phyloP scores from a whole-genome alignment of 352 stramenopile genomes.

The Phytopythium boreale region DNA sequence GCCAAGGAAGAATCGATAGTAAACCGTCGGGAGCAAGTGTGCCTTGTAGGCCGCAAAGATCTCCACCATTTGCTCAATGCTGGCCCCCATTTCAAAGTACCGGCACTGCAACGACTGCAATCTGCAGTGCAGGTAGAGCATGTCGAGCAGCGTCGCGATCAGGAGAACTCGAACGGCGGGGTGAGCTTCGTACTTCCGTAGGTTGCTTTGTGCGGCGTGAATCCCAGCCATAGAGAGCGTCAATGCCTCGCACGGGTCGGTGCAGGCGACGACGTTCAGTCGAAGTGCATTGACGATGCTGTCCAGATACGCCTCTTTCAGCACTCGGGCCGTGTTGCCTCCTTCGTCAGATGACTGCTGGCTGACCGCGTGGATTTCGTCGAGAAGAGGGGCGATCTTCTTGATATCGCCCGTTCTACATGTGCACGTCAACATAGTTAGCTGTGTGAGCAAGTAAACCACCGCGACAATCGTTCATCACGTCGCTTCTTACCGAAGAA shows the following conservation, averaged over 20 bases:
- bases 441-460: not conserved
- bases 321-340: slow-evolving; percentile 5
- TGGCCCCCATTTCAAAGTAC: slow-evolving; percentile 63
- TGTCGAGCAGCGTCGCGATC: slow-evolving; percentile 60
- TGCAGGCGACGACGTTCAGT: slow-evolving; percentile 31
- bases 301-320: slow-evolving; percentile 43
- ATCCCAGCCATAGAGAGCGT: slow-evolving; percentile 50
- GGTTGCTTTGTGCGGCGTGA: slow-evolving; percentile 43
- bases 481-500: slow-evolving; percentile 32
- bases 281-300: slow-evolving; percentile 56
- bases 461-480: not conserved
- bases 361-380: slow-evolving; percentile 32
- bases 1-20: slow-evolving; percentile 51
- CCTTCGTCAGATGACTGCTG: slow-evolving; percentile 4
- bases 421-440: not conserved
- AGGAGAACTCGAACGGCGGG: slow-evolving; percentile 44
- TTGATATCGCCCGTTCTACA: slow-evolving; percentile 40
- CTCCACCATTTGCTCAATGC: slow-evolving; percentile 53
- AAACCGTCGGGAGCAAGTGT: slow-evolving; percentile 37
- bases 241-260: slow-evolving; percentile 42
- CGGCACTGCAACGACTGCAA: slow-evolving; percentile 53
- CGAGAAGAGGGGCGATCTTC: slow-evolving; percentile 37
- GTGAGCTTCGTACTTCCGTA: slow-evolving; percentile 34
- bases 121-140: slow-evolving; percentile 62
- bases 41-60: slow-evolving; percentile 49